These are phyloP conservation scores for Corymbia maculata DNA, from an alignment of 345 rosid genomes.

Conservation along the genomic window DNA sequence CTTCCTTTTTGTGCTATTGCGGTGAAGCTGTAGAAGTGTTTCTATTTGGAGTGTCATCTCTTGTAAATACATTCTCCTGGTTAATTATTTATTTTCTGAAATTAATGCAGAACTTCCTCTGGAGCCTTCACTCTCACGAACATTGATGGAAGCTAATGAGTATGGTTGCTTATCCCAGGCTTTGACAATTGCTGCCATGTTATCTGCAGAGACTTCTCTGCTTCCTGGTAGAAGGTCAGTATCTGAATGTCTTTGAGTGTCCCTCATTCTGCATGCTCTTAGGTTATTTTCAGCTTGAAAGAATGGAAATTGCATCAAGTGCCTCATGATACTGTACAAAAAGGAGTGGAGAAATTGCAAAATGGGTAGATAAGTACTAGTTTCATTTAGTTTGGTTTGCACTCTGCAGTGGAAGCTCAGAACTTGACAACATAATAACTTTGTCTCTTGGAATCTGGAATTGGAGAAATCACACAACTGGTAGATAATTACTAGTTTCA, in stretches of 20 bases:
- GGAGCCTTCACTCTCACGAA: slow-evolving; percentile 95
- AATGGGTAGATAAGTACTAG: background rate
- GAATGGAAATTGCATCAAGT: background rate
- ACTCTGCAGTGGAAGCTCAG: background rate
- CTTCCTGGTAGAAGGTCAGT: slow-evolving; percentile 62
- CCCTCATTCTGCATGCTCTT: background rate
- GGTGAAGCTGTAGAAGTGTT: background rate
- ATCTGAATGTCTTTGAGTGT: background rate
- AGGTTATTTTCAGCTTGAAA: background rate
- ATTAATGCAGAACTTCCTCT: slow-evolving; percentile 76
- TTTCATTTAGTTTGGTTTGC: background rate
- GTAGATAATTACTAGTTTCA: background rate
- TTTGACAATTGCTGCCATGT: slow-evolving; percentile 89
- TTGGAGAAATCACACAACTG: background rate
- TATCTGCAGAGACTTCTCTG: slow-evolving; percentile 86
- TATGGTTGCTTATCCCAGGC: slow-evolving; percentile 83
- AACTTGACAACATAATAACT: background rate
- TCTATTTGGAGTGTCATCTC: background rate
- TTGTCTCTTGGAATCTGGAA: background rate
- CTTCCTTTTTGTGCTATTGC: background rate
- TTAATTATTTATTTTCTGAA: slow-evolving; percentile 4
- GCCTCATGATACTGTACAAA: background rate
- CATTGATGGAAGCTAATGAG: slow-evolving; percentile 82
- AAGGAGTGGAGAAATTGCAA: background rate
- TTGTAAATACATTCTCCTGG: background rate